A percentile compares a stretch with the other conserved stretches of the same genome.
phyloP scores from a whole-genome alignment of 2,329 filamentous ascomycete species.

The Mycocentrospora acerina region DNA sequence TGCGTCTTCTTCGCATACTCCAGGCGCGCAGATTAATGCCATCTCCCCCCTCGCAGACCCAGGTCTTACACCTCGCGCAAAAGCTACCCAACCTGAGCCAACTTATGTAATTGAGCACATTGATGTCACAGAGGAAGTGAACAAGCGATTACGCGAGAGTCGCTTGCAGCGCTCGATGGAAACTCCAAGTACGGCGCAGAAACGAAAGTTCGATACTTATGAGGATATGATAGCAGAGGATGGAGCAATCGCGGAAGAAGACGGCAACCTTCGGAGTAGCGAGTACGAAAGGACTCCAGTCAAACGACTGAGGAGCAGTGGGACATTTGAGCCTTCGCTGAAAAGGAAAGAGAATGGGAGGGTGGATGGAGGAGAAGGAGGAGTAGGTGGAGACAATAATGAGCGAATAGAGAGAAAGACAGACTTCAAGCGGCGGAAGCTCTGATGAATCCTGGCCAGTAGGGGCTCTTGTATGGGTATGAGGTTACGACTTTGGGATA shows the following conservation, averaged over 20 bases:
- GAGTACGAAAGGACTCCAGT: conserved; percentile 22
- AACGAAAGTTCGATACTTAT: conserved; percentile 33
- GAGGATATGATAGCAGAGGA: conserved; percentile 22
- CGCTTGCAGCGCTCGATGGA: conserved; percentile 35
- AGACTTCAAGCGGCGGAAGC: conserved; percentile 21
- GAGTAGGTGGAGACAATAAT: background rate
- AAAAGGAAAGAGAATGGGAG: conserved; percentile 21
- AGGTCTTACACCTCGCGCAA: conserved; percentile 15
- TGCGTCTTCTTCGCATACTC: conserved; percentile 5
- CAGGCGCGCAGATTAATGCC: conserved; percentile 9
- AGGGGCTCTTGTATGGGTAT: too few species aligned
- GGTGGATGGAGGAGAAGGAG: conserved; percentile 1
- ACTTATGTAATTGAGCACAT: conserved; percentile 28
- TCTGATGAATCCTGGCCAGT: conserved; percentile 1
- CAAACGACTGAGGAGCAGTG: conserved; percentile 29
- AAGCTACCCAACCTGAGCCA: conserved; percentile 10
- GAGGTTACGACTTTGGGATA: too few species aligned
- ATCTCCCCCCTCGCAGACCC: conserved; percentile 19
- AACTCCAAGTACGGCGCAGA: conserved; percentile 35
- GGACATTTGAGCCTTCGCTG: conserved; percentile 21
- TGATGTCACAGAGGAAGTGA: conserved; percentile 38
- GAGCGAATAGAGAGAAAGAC: conserved; percentile 10
- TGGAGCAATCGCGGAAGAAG: conserved; percentile 16
- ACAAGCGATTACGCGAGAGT: conserved; percentile 30
- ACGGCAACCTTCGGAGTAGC: conserved; percentile 9